These are phyloP conservation scores for Chlorella sp. DNA, from an alignment of 139 green algal genomes.

Conservation along the genomic window DNA sequence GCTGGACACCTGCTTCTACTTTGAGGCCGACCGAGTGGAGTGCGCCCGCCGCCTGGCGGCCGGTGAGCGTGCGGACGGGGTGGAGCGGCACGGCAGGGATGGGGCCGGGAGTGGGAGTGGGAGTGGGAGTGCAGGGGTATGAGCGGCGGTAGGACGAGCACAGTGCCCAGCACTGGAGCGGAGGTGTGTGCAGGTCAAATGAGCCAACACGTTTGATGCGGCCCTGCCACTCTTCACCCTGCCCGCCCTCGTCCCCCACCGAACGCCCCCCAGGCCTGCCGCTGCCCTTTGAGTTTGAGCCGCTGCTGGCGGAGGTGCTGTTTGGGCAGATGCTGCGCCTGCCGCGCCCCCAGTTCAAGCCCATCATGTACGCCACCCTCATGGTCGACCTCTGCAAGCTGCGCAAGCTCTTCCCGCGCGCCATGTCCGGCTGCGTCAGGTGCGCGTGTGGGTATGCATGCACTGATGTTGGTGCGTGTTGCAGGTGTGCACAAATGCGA, in stretches of 20 bases:
- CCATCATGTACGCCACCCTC: slow-evolving; percentile 83
- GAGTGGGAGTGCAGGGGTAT: background rate
- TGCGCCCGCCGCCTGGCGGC: slow-evolving; percentile 61
- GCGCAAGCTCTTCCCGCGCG: slow-evolving; percentile 54
- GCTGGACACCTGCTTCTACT: slow-evolving; percentile 74
- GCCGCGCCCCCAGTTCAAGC: slow-evolving; percentile 67
- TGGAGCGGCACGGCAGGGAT: background rate
- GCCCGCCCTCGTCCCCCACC: background rate
- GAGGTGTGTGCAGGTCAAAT: background rate
- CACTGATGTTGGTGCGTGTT: too few species aligned
- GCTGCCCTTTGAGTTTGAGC: slow-evolving; percentile 64
- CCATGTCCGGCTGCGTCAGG: slow-evolving; percentile 74
- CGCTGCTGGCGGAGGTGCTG: slow-evolving; percentile 82
- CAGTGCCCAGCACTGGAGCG: background rate
- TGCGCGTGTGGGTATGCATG: too few species aligned
- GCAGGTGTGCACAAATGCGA: too few species aligned
- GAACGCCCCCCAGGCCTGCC: slow-evolving; percentile 49
- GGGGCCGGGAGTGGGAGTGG: background rate
- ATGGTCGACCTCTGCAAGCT: slow-evolving; percentile 89
- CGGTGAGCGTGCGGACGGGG: slow-evolving; percentile 2
- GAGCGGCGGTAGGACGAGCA: too few species aligned
- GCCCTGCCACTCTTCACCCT: background rate
- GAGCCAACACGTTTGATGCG: background rate
- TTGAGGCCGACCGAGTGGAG: slow-evolving; percentile 75
- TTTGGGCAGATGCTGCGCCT: slow-evolving; percentile 88